Percentiles rank a stretch among this genome's conserved stretches.
phyloP scores from a whole-genome alignment of 2,329 filamentous ascomycete species.

The Cryphonectria japonica region DNA sequence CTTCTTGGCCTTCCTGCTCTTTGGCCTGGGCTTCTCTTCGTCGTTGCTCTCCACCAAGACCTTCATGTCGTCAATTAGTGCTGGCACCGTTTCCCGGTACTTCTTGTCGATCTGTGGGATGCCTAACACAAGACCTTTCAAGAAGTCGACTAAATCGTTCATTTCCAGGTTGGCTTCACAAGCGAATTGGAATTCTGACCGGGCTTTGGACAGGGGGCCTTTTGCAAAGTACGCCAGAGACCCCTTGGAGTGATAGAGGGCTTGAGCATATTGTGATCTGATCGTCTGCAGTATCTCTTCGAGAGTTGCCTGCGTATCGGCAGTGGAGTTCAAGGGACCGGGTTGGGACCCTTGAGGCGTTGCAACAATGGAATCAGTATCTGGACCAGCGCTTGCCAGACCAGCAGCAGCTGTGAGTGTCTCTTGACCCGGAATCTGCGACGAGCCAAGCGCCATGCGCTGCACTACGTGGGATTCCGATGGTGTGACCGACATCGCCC shows the following conservation, averaged over 20 bases:
- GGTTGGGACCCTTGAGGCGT: conserved; percentile 13
- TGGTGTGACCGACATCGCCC: conserved; percentile 49
- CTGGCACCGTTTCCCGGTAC: conserved; percentile 71
- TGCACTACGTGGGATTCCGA: conserved; percentile 34
- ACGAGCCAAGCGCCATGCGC: conserved; percentile 19
- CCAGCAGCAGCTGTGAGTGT: neutral
- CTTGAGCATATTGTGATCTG: conserved; percentile 61
- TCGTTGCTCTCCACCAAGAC: conserved; percentile 61
- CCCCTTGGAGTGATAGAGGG: conserved; percentile 68
- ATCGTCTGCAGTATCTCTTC: conserved; percentile 62
- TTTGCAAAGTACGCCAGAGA: conserved; percentile 85
- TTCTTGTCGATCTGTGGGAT: conserved; percentile 76
- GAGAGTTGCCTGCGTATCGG: conserved; percentile 46
- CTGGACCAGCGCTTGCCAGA: neutral
- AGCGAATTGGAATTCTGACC: conserved; percentile 69
- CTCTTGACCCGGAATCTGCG: conserved; percentile 9
- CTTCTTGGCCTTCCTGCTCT: conserved; percentile 62
- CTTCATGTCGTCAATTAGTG: conserved; percentile 62
- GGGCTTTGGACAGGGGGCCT: conserved; percentile 75
- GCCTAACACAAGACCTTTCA: conserved; percentile 70
- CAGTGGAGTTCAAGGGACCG: conserved; percentile 30
- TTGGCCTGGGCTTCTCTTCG: conserved; percentile 46
- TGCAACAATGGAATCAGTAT: neutral
- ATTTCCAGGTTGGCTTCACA: conserved; percentile 64
- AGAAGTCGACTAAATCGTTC: conserved; percentile 66